Evolutionary conservation across 2,329 filamentous ascomycete genomes (phyloP), one percentile per base, ranked within the genome.

Genomic region (Stagonosporopsis vannaccii): DNA sequence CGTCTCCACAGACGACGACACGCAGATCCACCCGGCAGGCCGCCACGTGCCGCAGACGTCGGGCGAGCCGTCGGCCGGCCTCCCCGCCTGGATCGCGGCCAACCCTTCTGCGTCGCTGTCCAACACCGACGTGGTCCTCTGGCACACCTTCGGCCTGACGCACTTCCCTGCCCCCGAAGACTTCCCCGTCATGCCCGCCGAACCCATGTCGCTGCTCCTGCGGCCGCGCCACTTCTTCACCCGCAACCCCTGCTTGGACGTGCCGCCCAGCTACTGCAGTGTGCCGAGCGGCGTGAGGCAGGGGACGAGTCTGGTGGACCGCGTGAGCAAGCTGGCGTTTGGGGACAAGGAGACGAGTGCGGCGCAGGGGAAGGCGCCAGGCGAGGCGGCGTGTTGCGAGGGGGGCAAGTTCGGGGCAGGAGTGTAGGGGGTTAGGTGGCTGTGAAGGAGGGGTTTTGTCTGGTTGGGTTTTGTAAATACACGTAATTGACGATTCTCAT

Each of bases 141-240:
- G 92, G 92, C 92, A 97, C 78, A 96, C 92, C 0, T 97, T 97
- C 69, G 93, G 93, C 32, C 82, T 97, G 32, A 94, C 90, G 0
- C 93, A 97, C 74, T 94, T 97, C 80, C 92, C 93, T 0, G 81
- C 90, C 0, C 92, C 92, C 0, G 93, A 97, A 73, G 93, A 97
- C 76, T 97, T 91, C 80, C 93, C 93, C 26, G 83, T 97, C 66
- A 97, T 97, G 92, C 92, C 92, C 0, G 90, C 86, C 36, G 77
- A 81, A 80, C 90, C 91, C 0, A 93, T 97, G 84, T 91, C 87
- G 1, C 79, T 96, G 65, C 82, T 96, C 32, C 80, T 96, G 36
- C 81, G 91, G 28, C 92, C 92, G 3, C 80, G 91, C 37, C 89
- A 96, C 79, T 96, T 96, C 83, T 96, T 96, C 77, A 78, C 82